Conservation (phyloP, 2,329 filamentous ascomycete genomes). For the Fusarium albosuccineum region DNA sequence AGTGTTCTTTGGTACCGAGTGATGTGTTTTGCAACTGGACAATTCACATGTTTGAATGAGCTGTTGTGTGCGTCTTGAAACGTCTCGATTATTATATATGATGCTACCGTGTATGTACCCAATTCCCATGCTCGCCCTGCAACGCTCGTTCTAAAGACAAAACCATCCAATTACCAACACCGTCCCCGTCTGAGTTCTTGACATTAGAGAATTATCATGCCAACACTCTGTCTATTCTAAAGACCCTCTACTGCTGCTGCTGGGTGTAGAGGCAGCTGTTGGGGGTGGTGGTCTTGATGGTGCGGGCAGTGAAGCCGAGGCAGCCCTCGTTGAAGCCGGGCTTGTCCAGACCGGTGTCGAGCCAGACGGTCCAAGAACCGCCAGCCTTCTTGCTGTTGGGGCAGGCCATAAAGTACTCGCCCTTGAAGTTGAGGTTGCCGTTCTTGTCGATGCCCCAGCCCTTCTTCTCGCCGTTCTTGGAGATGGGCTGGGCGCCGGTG, state of each 20-base stretch:
- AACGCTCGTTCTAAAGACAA: too few relatives aligned
- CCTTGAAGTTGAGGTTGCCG: constrained; percentile 61
- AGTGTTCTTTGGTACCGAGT: too few relatives aligned
- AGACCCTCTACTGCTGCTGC: neutral
- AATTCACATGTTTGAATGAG: too few relatives aligned
- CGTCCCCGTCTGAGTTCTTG: too few relatives aligned
- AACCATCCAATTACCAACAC: too few relatives aligned
- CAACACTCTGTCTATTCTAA: too few relatives aligned
- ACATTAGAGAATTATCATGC: too few relatives aligned
- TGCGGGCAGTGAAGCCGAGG: constrained; percentile 51
- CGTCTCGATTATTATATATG: too few relatives aligned
- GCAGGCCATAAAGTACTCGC: constrained; percentile 64
- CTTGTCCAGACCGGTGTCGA: constrained; percentile 46
- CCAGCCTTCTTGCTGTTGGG: constrained; percentile 56
- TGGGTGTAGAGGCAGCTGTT: constrained; percentile 55
- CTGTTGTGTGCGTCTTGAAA: too few relatives aligned
- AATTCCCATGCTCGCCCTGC: too few relatives aligned
- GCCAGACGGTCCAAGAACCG: constrained; percentile 58
- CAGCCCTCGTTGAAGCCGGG: constrained; percentile 56
- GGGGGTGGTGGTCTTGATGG: constrained; percentile 47
- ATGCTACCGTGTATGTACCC: too few relatives aligned
- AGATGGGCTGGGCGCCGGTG: constrained; percentile 56
- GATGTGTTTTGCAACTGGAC: too few relatives aligned
- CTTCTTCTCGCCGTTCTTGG: constrained; percentile 59
- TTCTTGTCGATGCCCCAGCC: constrained; percentile 61